Evolutionary conservation across 129 eudicot species (phyloP), one percentile per base, ranked within the genome.

Genomic region (Heracleum sosnowskyi): DNA sequence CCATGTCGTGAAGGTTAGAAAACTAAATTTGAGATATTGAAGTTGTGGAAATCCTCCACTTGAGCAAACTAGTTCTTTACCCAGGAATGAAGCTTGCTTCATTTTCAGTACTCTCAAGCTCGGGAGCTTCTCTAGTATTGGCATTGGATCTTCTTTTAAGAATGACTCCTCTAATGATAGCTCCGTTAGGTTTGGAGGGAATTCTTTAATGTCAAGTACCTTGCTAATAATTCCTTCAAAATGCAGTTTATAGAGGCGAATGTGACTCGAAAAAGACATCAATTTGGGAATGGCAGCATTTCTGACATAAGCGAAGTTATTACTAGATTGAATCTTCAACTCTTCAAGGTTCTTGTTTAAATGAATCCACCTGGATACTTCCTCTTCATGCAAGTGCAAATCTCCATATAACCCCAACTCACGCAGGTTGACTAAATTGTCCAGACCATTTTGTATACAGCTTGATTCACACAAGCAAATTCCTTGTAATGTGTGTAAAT

Each of bases 31-130:
- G 0, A 70, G 33, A 70, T 2, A 35, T 7, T 70, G 75, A 18
- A 70, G 75, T 36, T 70, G 75, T 7, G 75, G 47, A 70, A 70
- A 70, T 22, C 75, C 75, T 39, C 75, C 75, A 39, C 75, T 37
- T 0, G 75, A 70, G 47, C 75, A 70, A 37, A 70, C 47, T 37
- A 37, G 47, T 70, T 70, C 45, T 37, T 70, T 70, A 4, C 47
- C 47, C 75, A 70, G 3, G 33, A 37, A 70, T 1, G 75, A 70
- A 70, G 75, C 13, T 20, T 36, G 46, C 75, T 70, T 70, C 75
- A 70, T 35, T 20, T 70, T 70, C 24, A 70, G 45, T 24, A 70
- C 16, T 36, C 75, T 70, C 28, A 70, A 39, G 47, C 47, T 70
- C 4, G 46, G 29, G 7, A 70, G 28, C 47, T 4, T 70, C 75